Evolutionary conservation across 495 filamentous ascomycete species (phyloP).

Genomic region (Penicillium flavigenum): DNA sequence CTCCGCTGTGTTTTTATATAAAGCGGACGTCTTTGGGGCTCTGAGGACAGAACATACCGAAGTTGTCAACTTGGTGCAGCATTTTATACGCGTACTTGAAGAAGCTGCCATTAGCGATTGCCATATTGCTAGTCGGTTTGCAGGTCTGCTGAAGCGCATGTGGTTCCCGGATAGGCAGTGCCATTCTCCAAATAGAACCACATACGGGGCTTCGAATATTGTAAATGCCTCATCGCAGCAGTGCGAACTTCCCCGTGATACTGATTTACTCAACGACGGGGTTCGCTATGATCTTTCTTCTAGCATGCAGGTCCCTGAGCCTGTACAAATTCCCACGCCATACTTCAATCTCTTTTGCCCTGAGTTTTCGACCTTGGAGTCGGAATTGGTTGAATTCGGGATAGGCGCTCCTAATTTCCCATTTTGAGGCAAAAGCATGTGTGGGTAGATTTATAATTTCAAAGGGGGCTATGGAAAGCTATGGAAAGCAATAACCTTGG

Average conservation of each 20-base stretch:
- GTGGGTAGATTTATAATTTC: too few relatives aligned
- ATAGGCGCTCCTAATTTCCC: background rate
- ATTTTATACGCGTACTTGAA: slow-evolving; percentile 2
- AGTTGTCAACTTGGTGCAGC: slow-evolving; percentile 3
- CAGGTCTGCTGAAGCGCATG: slow-evolving; percentile 4
- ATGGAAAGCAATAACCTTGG: too few relatives aligned
- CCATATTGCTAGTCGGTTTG: slow-evolving; percentile 8
- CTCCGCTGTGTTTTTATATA: slow-evolving; percentile 12
- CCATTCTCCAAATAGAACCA: background rate
- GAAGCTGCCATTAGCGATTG: slow-evolving; percentile 3
- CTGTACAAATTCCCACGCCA: slow-evolving; percentile 2
- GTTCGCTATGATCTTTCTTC: background rate
- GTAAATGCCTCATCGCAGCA: background rate
- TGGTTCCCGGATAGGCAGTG: background rate
- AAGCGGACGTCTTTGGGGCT: slow-evolving; percentile 8
- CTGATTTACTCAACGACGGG: too few relatives aligned
- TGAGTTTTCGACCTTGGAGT: slow-evolving; percentile 7
- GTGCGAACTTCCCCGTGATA: background rate
- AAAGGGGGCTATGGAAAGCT: too few relatives aligned
- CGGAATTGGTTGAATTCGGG: background rate
- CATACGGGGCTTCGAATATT: background rate
- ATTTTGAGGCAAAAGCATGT: too few relatives aligned
- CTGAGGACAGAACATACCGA: background rate
- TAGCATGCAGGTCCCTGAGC: background rate
- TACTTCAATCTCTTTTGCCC: slow-evolving; percentile 11